Percentiles rank a stretch among this genome's conserved stretches.
Conservation (phyloP, 2,329 filamentous ascomycete species). For the Fusarium subglutinans region DNA sequence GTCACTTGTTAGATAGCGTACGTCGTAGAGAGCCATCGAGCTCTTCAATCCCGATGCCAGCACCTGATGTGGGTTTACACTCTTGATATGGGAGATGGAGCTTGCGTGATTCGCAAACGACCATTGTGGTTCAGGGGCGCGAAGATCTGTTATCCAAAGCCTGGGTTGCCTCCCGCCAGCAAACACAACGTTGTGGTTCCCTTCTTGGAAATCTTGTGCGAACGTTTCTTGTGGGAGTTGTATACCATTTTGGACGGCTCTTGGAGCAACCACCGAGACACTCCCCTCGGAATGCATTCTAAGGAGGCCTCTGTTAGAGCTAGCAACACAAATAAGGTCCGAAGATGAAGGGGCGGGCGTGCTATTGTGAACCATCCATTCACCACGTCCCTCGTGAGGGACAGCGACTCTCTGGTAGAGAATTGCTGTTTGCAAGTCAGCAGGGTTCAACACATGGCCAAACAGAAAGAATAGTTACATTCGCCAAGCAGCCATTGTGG, state of each 20-base stretch:
- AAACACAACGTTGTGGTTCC: constrained; percentile 57
- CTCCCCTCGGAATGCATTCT: constrained; percentile 46
- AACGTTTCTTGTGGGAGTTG: constrained; percentile 53
- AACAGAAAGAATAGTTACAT: constrained; percentile 37
- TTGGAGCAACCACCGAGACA: constrained; percentile 48
- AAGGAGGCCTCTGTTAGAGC: constrained; percentile 59
- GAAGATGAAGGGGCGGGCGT: constrained; percentile 54
- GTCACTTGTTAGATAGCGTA: constrained; percentile 53
- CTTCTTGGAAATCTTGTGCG: constrained; percentile 57
- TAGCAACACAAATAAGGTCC: constrained; percentile 56
- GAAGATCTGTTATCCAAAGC: constrained; percentile 58
- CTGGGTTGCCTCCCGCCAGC: constrained; percentile 61
- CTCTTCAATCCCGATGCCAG: constrained; percentile 62
- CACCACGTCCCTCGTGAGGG: constrained; percentile 36
- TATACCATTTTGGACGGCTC: constrained; percentile 23
- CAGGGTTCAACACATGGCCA: not conserved
- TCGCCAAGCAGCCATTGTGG: constrained; percentile 53
- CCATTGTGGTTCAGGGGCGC: constrained; percentile 48
- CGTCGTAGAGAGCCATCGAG: constrained; percentile 65
- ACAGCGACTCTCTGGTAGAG: constrained; percentile 47
- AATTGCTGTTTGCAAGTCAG: constrained; percentile 39
- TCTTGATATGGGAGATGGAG: constrained; percentile 60
- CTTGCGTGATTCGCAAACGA: constrained; percentile 49
- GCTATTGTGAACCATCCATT: constrained; percentile 52
- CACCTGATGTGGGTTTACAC: constrained; percentile 59